Conservation (phyloP, 1,139 yeast genomes). For the Hemisphaericaspora lyxosophila region DNA sequence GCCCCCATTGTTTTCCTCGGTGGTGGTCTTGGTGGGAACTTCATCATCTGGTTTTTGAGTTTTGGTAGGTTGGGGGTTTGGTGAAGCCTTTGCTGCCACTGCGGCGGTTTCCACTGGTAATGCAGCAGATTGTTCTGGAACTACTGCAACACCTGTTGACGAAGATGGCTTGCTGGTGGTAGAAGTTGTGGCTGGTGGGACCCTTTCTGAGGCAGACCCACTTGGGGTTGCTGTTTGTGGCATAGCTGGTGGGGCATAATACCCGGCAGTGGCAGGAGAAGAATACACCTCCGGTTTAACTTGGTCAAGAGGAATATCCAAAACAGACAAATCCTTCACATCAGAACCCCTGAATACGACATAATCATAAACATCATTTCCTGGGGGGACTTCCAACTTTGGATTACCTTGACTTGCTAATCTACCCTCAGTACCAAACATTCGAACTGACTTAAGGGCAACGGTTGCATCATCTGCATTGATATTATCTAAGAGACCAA, state of each 20-base stretch:
- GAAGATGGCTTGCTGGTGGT: slow-evolving; percentile 8
- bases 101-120: slow-evolving; percentile 13
- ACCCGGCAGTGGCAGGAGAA: slow-evolving; percentile 16
- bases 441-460: slow-evolving; percentile 76
- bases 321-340: slow-evolving; percentile 83
- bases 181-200: slow-evolving; percentile 8
- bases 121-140: slow-evolving; percentile 5
- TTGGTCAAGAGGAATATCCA: slow-evolving; percentile 63
- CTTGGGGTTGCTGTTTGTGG: slow-evolving; percentile 16
- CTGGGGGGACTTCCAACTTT: slow-evolving; percentile 69
- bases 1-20: slow-evolving; percentile 9
- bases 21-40: slow-evolving; percentile 11
- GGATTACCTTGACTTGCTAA: slow-evolving; percentile 60
- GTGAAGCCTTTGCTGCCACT: slow-evolving; percentile 3
- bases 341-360: slow-evolving; percentile 91
- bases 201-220: slow-evolving; percentile 2
- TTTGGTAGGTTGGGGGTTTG: slow-evolving; percentile 3
- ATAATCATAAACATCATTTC: slow-evolving; percentile 68
- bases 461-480: slow-evolving; percentile 92
- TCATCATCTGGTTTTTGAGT: slow-evolving; percentile 5
- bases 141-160: slow-evolving; percentile 6
- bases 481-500: slow-evolving; percentile 82
- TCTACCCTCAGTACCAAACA: slow-evolving; percentile 93
- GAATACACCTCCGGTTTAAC: slow-evolving; percentile 42
- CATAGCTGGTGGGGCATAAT: slow-evolving; percentile 26